These are phyloP conservation scores for Drechslerella dactyloides DNA, from an alignment of 2,329 filamentous ascomycete genomes.

Conservation along the genomic window DNA sequence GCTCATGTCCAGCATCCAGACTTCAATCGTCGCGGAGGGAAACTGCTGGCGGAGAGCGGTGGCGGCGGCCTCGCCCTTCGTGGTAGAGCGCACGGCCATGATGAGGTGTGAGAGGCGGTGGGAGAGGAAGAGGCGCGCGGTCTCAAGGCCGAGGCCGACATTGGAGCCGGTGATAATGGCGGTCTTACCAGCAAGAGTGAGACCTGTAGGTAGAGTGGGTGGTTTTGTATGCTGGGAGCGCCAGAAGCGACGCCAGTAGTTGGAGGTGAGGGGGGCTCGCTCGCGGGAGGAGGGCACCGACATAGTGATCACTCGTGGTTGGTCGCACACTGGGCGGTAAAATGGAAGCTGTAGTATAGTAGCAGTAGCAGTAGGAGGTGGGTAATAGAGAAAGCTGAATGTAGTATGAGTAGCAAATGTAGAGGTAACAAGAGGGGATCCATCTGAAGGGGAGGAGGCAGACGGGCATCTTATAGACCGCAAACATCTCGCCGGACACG, in stretches of 20 bases:
- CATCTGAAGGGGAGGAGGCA: not conserved
- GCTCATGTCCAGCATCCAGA: constrained; percentile 63
- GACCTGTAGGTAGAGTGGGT: constrained; percentile 16
- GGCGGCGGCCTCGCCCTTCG: constrained; percentile 61
- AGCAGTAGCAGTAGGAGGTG: not conserved
- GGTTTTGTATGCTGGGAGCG: constrained; percentile 37
- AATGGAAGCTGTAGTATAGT: not conserved
- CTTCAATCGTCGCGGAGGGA: constrained; percentile 59
- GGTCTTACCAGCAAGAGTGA: constrained; percentile 43
- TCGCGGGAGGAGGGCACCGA: constrained; percentile 26
- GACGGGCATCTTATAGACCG: not conserved
- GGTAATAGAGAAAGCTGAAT: too few species aligned
- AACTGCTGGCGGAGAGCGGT: constrained; percentile 57
- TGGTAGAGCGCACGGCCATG: constrained; percentile 60
- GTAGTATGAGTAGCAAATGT: too few species aligned
- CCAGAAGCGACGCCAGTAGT: constrained; percentile 47
- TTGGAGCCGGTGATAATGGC: constrained; percentile 64
- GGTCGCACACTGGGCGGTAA: too few species aligned
- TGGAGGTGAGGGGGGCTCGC: constrained; percentile 34
- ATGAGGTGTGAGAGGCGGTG: constrained; percentile 60
- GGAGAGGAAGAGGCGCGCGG: constrained; percentile 59
- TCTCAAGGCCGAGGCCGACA: constrained; percentile 62
- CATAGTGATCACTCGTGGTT: not conserved
- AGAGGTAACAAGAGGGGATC: too few species aligned
- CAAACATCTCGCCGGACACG: not conserved